A percentile compares a stretch with the other conserved stretches of the same genome.
These are phyloP conservation scores for Colletotrichum lentis DNA, from an alignment of 2,329 filamentous ascomycete species.

Conservation along the genomic window DNA sequence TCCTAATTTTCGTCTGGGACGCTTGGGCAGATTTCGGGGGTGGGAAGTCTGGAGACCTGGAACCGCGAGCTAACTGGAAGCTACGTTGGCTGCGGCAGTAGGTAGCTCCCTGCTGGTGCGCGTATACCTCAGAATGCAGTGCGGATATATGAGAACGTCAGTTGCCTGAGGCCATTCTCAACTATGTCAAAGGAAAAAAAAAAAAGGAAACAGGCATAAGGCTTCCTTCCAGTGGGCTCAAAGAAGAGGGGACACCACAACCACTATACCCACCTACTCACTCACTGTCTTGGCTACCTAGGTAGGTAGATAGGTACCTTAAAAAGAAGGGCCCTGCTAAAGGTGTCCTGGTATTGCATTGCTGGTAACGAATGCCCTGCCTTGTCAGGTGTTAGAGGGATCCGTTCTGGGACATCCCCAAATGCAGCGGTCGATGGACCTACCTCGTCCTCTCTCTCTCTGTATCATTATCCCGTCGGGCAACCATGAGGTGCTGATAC, in stretches of 20 bases:
- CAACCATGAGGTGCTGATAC: background rate
- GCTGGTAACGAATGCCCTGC: background rate
- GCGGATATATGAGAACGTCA: conserved; percentile 35
- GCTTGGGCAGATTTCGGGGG: conserved; percentile 37
- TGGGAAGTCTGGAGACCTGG: conserved; percentile 34
- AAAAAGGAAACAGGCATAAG: too few species aligned
- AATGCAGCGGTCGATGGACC: background rate
- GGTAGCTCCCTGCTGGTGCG: conserved; percentile 9
- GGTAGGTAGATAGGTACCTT: too few species aligned
- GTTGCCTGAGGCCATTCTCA: conserved; percentile 34
- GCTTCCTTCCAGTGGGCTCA: background rate
- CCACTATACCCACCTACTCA: background rate
- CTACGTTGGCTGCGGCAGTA: conserved; percentile 10
- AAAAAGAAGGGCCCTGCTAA: background rate
- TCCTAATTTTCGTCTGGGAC: conserved; percentile 40
- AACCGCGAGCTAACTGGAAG: conserved; percentile 8
- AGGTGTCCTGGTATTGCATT: background rate
- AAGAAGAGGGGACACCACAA: background rate
- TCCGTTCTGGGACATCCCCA: background rate
- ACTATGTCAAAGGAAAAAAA: background rate
- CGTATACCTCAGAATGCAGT: conserved; percentile 34
- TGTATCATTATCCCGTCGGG: background rate
- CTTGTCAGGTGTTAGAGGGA: background rate
- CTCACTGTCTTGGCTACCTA: background rate
- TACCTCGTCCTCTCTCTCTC: background rate